A percentile compares a stretch with the other conserved stretches of the same genome.
These are phyloP conservation scores for Cyberlindnera americana DNA, from an alignment of 805 yeast genomes.

Conservation along the genomic window DNA sequence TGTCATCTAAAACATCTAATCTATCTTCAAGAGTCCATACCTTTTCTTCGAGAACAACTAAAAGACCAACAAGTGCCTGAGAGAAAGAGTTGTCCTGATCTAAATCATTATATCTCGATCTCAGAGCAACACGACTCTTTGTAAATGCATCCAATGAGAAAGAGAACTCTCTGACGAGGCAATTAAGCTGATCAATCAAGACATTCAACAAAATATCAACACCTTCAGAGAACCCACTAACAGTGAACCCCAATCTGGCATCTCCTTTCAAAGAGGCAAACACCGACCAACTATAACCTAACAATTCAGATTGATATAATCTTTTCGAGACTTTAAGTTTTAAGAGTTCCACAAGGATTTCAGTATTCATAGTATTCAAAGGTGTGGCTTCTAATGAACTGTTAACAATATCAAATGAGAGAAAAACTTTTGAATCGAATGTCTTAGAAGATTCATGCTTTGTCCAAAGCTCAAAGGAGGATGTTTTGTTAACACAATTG, in stretches of 20 bases:
- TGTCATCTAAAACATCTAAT: slow-evolving; percentile 49
- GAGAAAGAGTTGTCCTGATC: slow-evolving; percentile 42
- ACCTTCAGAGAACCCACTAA: slow-evolving; percentile 50
- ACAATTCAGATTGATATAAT: slow-evolving; percentile 51
- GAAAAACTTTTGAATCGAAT: slow-evolving; percentile 31
- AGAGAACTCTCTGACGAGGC: slow-evolving; percentile 14
- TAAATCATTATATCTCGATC: slow-evolving; percentile 45
- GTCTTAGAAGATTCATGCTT: slow-evolving; percentile 33
- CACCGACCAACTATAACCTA: slow-evolving; percentile 56
- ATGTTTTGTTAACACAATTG: slow-evolving; percentile 31
- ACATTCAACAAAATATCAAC: slow-evolving; percentile 32
- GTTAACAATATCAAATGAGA: slow-evolving; percentile 46
- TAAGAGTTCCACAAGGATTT: slow-evolving; percentile 48
- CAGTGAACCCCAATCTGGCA: slow-evolving; percentile 46
- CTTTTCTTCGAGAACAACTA: slow-evolving; percentile 52
- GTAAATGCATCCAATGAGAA: slow-evolving; percentile 36
- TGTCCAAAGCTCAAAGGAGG: slow-evolving; percentile 49
- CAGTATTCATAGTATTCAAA: slow-evolving; percentile 43
- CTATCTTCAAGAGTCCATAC: slow-evolving; percentile 55
- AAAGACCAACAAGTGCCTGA: slow-evolving; percentile 46
- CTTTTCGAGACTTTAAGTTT: slow-evolving; percentile 36
- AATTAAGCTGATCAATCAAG: slow-evolving; percentile 33
- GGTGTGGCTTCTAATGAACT: slow-evolving; percentile 33
- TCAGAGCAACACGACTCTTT: slow-evolving; percentile 43
- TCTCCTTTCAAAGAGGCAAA: slow-evolving; percentile 53